A percentile compares a stretch with the other conserved stretches of the same genome.
phyloP scores from a whole-genome alignment of 2,329 filamentous ascomycete genomes.

The Coniella vitis region DNA sequence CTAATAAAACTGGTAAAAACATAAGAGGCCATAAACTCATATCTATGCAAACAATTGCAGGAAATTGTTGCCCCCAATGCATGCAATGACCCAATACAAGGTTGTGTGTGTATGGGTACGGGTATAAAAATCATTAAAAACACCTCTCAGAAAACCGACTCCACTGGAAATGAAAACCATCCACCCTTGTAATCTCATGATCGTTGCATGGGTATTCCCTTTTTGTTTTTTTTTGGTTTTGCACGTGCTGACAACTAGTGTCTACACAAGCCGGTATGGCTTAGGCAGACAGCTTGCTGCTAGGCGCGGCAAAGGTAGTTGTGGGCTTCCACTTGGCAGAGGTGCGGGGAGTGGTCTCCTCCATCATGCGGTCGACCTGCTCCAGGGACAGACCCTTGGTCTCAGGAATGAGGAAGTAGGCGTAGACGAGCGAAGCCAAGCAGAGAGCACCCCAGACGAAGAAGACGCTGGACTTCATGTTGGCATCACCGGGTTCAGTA shows the following conservation, averaged over 20 bases:
- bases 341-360: constrained; percentile 72
- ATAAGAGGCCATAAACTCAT: no score
- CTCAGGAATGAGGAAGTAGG: constrained; percentile 68
- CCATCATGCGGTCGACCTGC: constrained; percentile 82
- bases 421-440: constrained; percentile 51
- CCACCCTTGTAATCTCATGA: no score
- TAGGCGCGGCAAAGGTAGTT: constrained; percentile 54
- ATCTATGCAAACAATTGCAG: no score
- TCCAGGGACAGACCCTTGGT: constrained; percentile 72
- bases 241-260: not conserved
- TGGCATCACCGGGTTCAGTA: constrained; percentile 41
- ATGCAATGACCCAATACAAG: not conserved
- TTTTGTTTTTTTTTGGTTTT: not conserved
- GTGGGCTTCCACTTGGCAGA: constrained; percentile 71
- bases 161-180: not conserved
- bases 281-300: constrained; percentile 26
- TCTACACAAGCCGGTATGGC: constrained; percentile 12
- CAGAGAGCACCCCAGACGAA: constrained; percentile 70
- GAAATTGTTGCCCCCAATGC: not conserved
- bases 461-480: constrained; percentile 65
- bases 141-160: not conserved
- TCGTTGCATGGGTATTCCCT: no score
- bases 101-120: not conserved
- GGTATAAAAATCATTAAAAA: constrained; percentile 2
- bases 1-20: no score